Evolutionary conservation across 2,329 filamentous ascomycete genomes (phyloP).

Genomic region (Trichoderma hamatum): DNA sequence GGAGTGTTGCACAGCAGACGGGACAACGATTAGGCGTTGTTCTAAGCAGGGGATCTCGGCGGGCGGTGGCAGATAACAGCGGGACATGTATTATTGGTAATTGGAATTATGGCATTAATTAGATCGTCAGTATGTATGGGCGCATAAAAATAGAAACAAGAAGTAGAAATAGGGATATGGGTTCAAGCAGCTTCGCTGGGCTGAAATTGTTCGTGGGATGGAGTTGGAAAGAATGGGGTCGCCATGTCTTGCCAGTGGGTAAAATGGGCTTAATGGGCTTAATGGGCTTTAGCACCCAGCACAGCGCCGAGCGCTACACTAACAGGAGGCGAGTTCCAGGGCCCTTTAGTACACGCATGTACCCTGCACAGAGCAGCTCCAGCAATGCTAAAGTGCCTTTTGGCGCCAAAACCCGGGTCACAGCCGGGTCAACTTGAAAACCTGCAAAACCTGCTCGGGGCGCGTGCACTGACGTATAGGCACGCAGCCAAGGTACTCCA

Average conservation of each 20-base stretch:
- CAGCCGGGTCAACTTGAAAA: too few species aligned
- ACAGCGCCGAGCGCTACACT: neutral
- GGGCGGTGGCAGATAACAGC: neutral
- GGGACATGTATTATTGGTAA: neutral
- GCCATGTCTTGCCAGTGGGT: neutral
- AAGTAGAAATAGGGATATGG: neutral
- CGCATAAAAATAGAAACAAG: neutral
- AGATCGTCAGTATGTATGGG: neutral
- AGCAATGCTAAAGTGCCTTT: neutral
- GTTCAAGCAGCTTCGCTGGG: neutral
- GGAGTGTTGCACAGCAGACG: conserved; percentile 4
- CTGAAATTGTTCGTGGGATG: conserved; percentile 21
- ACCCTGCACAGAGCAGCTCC: neutral
- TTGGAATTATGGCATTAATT: neutral
- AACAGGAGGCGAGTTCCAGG: neutral
- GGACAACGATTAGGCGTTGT: neutral
- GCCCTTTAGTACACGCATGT: neutral
- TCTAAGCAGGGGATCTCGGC: neutral
- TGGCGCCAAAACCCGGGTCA: too few species aligned
- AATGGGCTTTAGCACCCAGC: neutral
- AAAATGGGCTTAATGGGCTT: neutral
- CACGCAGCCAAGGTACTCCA: neutral
- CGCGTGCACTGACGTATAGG: neutral
- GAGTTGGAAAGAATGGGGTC: conserved; percentile 9
- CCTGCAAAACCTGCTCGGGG: neutral